Evolutionary conservation across 805 yeast genomes (phyloP), one percentile per base, ranked within the genome.

Genomic region (Novakomyces olei): DNA sequence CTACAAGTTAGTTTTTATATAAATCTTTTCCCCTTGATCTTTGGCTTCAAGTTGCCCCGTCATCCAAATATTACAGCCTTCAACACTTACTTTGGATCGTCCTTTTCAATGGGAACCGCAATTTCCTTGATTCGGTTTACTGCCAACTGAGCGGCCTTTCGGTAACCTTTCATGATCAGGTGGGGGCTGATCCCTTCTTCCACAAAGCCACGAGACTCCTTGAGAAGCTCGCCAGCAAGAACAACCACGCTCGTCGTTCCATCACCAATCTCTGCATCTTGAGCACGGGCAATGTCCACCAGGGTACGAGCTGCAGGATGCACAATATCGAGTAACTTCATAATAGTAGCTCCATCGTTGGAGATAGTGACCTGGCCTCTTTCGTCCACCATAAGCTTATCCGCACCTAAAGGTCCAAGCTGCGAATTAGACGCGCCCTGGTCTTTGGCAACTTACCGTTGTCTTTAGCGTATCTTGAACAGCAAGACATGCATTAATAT

Each of bases 161-260:
- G 69, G 54, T 72, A 77, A 22, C 95, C 96, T 51, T 79, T 78
- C 44, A 72, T 66, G 40, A 88, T 78, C 30, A 81, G 65, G 49
- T 80, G 92, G 4, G 95, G 72, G 20, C 93, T 77, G 41, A 88
- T 79, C 26, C 94, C 94, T 55, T 88, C 99, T 55, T 88, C 98
- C 38, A 88, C 78, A 50, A 85, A 88, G 29, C 67, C 56, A 48
- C 80, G 81, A 41, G 83, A 71, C 54, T 88, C 96, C 50, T 80
- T 80, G 43, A 88, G 61, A 37, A 88, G 63, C 55, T 88, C 96
- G 6, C 94, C 83, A 27, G 85, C 72, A 36, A 85, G 58, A 8
- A 88, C 77, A 0, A 95, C 81, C 20, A 91, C 98, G 17, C 93
- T 76, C 0, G 98, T 85, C 27, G 99, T 88, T 43, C 99, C 99